Evolutionary conservation across 768 basidiomycete genomes (phyloP).

Genomic region (Collybia sp.): DNA sequence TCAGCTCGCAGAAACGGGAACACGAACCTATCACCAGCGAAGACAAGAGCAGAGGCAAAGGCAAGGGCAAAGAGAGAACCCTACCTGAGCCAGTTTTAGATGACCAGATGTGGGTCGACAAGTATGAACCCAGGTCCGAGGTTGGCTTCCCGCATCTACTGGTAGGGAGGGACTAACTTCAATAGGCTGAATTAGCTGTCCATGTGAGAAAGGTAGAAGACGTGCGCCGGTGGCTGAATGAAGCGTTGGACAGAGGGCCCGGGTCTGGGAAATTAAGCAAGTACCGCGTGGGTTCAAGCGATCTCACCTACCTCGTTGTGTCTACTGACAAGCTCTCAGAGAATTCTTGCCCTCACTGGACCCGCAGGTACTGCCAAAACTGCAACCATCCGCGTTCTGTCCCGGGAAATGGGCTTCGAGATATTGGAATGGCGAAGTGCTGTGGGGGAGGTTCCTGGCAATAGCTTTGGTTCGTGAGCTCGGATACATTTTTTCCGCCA

Average conservation of each 20-base stretch:
- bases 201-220: constrained; percentile 78
- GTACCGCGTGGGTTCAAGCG: constrained; percentile 59
- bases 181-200: constrained; percentile 69
- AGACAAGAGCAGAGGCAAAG: neutral
- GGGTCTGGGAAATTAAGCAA: constrained; percentile 57
- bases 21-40: neutral
- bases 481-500: neutral
- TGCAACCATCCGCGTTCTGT: constrained; percentile 70
- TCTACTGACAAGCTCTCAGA: constrained; percentile 34
- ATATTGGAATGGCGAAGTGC: constrained; percentile 84
- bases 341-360: constrained; percentile 82
- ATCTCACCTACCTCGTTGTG: neutral
- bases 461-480: neutral
- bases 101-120: constrained; percentile 56
- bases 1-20: too few relatives aligned
- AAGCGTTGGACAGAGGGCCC: constrained; percentile 67
- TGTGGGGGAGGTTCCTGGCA: constrained; percentile 42
- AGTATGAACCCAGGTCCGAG: constrained; percentile 56
- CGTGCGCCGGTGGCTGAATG: constrained; percentile 68
- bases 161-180: neutral
- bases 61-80: neutral
- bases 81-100: constrained; percentile 18
- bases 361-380: constrained; percentile 93
- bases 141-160: constrained; percentile 23
- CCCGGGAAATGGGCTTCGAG: constrained; percentile 70